Evolutionary conservation across 106 monocot species (phyloP), one percentile per base, ranked within the genome.

Genomic region (Iris macrosiphon): DNA sequence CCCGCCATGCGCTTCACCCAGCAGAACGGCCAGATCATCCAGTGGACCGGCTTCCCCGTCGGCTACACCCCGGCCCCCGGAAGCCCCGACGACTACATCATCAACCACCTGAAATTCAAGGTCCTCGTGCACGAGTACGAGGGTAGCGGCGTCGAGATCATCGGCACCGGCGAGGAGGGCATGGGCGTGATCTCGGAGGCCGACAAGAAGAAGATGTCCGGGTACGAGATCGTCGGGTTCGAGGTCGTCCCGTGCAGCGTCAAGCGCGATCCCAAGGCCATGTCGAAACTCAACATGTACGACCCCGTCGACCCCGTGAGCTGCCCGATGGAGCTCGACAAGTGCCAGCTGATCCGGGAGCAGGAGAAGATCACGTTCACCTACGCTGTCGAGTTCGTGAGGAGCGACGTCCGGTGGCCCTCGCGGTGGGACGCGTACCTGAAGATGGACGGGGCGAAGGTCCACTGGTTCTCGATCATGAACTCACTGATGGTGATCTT

Each of bases 181-280:
- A 20, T 50, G 39, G 29, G 14, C 20, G 47, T 49, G 1, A 15
- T 34, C 29, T 18, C 58, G 19, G 65, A 55, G 29, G 35, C 49
- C 2, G 63, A 65, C 14, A 51, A 51, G 52, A 57, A 21, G 29
- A 57, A 58, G 19, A 67, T 57, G 67, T 67, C 67, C 16, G 57
- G 67, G 26, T 67, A 57, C 30, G 67, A 67, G 32, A 57, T 67
- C 12, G 57, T 66, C 0, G 66, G 64, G 24, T 64, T 72, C 23
- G 64, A 65, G 34, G 72, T 72, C 20, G 30, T 72, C 25, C 72
- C 72, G 4, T 72, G 72, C 37, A 73, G 72, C 29, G 65, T 73
- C 2, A 58, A 40, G 15, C 56, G 65, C 19, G 42, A 59, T 17
- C 40, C 57, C n/a, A 42, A 32, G 19, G 59, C 21, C 39, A 27